Evolutionary conservation across 1,284 basidiomycete genomes (phyloP).

Genomic region (Moniliella sp.): DNA sequence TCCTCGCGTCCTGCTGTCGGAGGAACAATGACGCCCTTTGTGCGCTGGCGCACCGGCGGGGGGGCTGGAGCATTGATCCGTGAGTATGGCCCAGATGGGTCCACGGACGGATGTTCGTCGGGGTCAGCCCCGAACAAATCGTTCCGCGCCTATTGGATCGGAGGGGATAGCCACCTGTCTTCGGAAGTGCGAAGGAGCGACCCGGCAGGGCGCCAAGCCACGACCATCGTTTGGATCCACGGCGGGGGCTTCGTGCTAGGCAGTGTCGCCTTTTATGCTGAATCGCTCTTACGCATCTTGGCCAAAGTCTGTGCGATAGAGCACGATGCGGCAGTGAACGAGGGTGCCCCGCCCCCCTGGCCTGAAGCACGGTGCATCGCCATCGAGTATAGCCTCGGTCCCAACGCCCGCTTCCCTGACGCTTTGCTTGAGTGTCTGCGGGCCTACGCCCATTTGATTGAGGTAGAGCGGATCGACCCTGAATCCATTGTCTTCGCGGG

Average conservation of each 20-base stretch:
- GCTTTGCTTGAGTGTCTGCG: slow-evolving; percentile 25
- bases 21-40: slow-evolving; percentile 28
- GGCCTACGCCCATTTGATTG: slow-evolving; percentile 29
- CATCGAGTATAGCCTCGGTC: slow-evolving; percentile 26
- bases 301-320: slow-evolving; percentile 4
- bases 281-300: slow-evolving; percentile 24
- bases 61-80: slow-evolving; percentile 4
- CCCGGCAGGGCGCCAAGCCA: slow-evolving; percentile 4
- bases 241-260: slow-evolving; percentile 31
- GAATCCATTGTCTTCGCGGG: slow-evolving; percentile 20
- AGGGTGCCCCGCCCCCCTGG: background rate
- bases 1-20: slow-evolving; percentile 23
- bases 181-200: slow-evolving; percentile 2
- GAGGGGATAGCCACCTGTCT: slow-evolving; percentile 8
- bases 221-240: slow-evolving; percentile 25
- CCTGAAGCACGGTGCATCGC: slow-evolving; percentile 15
- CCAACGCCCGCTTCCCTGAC: slow-evolving; percentile 18
- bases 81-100: slow-evolving; percentile 4
- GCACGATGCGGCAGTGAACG: background rate
- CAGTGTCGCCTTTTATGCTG: slow-evolving; percentile 30
- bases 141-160: slow-evolving; percentile 26
- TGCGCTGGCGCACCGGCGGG: slow-evolving; percentile 28
- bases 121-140: background rate
- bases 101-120: slow-evolving; percentile 8
- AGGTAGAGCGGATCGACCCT: slow-evolving; percentile 20